phyloP scores from a whole-genome alignment of 305 asterid genomes.

The Ilex paraguariensis region DNA sequence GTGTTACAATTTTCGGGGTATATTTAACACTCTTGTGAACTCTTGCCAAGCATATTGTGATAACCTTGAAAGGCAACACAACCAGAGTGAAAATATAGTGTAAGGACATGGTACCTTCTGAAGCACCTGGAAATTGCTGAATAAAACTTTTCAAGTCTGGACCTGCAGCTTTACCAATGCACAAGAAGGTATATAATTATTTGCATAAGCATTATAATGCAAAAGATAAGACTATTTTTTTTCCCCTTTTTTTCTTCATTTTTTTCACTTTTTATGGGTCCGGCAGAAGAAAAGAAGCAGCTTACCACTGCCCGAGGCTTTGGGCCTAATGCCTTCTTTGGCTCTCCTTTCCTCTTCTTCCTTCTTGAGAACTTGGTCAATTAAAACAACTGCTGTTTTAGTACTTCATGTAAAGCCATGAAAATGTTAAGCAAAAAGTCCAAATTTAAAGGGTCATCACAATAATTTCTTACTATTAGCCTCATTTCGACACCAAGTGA shows the following conservation, averaged over 20 bases:
- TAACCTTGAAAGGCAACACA: not conserved
- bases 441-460: not conserved
- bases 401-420: not conserved
- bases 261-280: no score
- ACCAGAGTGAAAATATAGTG: constrained; percentile 2
- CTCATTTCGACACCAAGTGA: not conserved
- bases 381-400: constrained; percentile 12
- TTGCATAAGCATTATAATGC: constrained; percentile 13
- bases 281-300: constrained; percentile 5
- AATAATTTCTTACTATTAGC: not conserved
- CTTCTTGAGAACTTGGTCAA: constrained; percentile 65
- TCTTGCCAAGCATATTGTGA: constrained; percentile 2
- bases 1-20: constrained; percentile 1
- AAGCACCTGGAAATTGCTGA: constrained; percentile 59
- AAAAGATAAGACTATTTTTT: constrained; percentile 1
- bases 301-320: constrained; percentile 50
- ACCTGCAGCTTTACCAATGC: constrained; percentile 60
- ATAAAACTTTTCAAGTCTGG: constrained; percentile 75
- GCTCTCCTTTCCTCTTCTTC: constrained; percentile 82
- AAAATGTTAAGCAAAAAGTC: not conserved
- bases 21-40: not conserved
- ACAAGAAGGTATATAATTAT: constrained; percentile 7
- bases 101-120: constrained; percentile 51
- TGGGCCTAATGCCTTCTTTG: constrained; percentile 38
- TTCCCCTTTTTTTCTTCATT: not conserved